Evolutionary conservation across 371 early-diverging fungal species (phyloP).

Genomic region (Rhizopus sp.): DNA sequence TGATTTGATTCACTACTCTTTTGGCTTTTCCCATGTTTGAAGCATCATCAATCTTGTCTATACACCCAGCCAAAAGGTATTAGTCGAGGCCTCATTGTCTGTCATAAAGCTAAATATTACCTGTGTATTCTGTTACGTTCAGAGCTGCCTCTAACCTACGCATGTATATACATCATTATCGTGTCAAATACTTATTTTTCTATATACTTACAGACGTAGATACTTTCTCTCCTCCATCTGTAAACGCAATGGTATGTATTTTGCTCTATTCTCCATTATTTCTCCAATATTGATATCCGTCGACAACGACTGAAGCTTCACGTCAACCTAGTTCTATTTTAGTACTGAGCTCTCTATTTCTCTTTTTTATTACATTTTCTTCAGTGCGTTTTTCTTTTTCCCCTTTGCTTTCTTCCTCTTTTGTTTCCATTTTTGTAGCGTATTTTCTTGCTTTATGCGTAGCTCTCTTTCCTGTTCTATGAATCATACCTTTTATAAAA

Average conservation of each 20-base stretch:
- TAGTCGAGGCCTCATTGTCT: neutral
- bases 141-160: constrained; percentile 84
- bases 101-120: constrained; percentile 10
- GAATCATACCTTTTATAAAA: constrained; percentile 63
- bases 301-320: constrained; percentile 22
- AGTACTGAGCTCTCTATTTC: constrained; percentile 4
- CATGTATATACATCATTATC: neutral
- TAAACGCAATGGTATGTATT: constrained; percentile 92
- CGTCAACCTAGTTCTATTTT: constrained; percentile 9
- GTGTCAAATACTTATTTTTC: neutral
- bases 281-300: constrained; percentile 56
- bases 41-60: constrained; percentile 92
- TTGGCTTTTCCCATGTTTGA: constrained; percentile 81
- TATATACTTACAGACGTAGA: constrained; percentile 69
- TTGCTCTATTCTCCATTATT: constrained; percentile 79
- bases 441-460: constrained; percentile 56
- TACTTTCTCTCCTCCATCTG: constrained; percentile 85
- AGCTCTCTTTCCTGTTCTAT: constrained; percentile 83
- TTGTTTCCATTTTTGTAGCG: neutral
- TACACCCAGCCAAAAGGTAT: constrained; percentile 49
- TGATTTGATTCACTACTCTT: constrained; percentile 93
- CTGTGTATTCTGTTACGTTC: constrained; percentile 78
- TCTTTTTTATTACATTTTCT: neutral
- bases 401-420: neutral
- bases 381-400: constrained; percentile 10